Evolutionary conservation across 2,329 filamentous ascomycete species (phyloP), one percentile per base, ranked within the genome.

Genomic region (Teratosphaeria zuluensis): DNA sequence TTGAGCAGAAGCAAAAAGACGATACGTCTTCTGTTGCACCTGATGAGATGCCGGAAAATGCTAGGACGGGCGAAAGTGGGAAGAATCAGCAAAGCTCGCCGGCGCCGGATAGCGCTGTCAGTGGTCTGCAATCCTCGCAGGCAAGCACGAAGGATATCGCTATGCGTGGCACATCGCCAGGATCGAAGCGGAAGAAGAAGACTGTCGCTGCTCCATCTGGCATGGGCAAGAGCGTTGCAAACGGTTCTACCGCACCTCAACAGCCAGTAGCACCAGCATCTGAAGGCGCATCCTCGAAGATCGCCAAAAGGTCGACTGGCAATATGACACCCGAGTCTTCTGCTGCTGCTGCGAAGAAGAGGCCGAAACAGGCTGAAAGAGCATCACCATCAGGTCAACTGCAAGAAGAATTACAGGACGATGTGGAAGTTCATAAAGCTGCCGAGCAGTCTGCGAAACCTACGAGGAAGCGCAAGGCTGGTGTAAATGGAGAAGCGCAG

Each of bases 1-100:
- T 70, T 8, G 61, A 65, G 16, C 58, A 57, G 3, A 57, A 57
- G 3, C 58, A 56, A 7, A 62, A 70, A 33, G 72, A 71, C 9
- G 67, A 66, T 54, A 60, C 12, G n/a, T 54, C 33, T 1, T 55
- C 53, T 19, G 55, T 58, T 8, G 56, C 48, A 14, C 69, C 68
- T 9, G 67, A 68, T 33, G 71, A 71, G 54, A 67, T 72, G 56
- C 66, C 69, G 2, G 65, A 68, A n/a, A 16, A 55, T 55, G 28
- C 32, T n/a, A 24, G 55, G n/a, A 4, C 1, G 1, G 28, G n/a
- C 16, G 31, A 32, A 12, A n/a, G 16, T 4, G 2, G 5, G 2
- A 32, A 53, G 52, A 53, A n/a, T 4, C 14, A 53, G 52, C 56
- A 58, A 16, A 19, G 57, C 21, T 64, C 61, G 21, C 63, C 61